These are phyloP conservation scores for Persicaria tinctoria DNA, from an alignment of 148 eudicot genomes.

Conservation along the genomic window DNA sequence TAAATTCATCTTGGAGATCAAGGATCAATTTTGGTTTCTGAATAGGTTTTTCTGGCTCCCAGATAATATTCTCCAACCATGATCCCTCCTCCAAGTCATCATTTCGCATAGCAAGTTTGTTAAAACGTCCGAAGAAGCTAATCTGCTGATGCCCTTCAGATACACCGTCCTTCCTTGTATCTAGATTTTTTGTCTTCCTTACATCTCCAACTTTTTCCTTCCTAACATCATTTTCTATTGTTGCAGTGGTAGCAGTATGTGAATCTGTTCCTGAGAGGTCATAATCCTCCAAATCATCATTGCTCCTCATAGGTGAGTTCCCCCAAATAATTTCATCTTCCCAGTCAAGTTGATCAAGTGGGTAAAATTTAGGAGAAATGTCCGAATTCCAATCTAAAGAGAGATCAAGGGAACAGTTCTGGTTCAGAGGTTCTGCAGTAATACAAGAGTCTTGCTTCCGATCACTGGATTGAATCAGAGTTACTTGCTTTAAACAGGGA, in stretches of 20 bases:
- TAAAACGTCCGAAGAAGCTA: slow-evolving; percentile 58
- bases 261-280: slow-evolving; percentile 69
- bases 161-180: slow-evolving; percentile 31
- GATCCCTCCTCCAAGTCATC: slow-evolving; percentile 74
- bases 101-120: slow-evolving; percentile 63
- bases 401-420: slow-evolving; percentile 23
- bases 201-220: slow-evolving; percentile 20
- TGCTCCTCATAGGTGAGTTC: slow-evolving; percentile 46
- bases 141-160: slow-evolving; percentile 30
- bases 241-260: slow-evolving; percentile 25
- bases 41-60: slow-evolving; percentile 63
- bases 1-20: slow-evolving; percentile 92
- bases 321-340: slow-evolving; percentile 86
- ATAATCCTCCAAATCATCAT: slow-evolving; percentile 46
- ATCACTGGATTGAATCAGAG: slow-evolving; percentile 22
- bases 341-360: slow-evolving; percentile 94
- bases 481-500: slow-evolving; percentile 20
- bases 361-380: slow-evolving; percentile 41
- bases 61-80: slow-evolving; percentile 79
- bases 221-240: slow-evolving; percentile 4
- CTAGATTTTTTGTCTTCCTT: slow-evolving; percentile 7
- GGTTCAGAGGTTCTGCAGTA: slow-evolving; percentile 62
- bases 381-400: slow-evolving; percentile 32
- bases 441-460: slow-evolving; percentile 46
- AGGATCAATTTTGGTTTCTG: slow-evolving; percentile 70